Percentiles rank a stretch among this genome's conserved stretches.
These are phyloP conservation scores for Stagonosporopsis cucurbitacearum DNA, from an alignment of 2,329 filamentous ascomycete genomes.

Conservation along the genomic window DNA sequence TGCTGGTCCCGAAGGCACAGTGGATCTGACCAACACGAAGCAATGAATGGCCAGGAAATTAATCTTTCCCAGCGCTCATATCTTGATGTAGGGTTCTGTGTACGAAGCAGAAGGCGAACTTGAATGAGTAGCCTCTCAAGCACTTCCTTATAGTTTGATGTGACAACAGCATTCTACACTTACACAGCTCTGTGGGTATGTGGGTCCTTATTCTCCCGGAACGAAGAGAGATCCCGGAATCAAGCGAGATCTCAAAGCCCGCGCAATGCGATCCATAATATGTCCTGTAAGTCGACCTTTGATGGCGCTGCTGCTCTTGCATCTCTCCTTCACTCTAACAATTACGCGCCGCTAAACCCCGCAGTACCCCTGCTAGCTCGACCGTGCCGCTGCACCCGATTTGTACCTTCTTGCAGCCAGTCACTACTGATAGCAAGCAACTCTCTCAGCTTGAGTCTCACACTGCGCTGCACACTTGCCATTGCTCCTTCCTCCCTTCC, in stretches of 20 bases:
- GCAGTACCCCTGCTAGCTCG: slow-evolving; percentile 14
- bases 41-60: neutral
- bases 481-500: neutral
- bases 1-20: neutral
- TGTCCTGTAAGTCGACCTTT: neutral
- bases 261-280: neutral
- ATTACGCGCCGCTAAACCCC: neutral
- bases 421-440: slow-evolving; percentile 6
- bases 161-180: too few relatives aligned
- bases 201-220: neutral
- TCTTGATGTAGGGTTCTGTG: neutral
- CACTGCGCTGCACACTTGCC: too few relatives aligned
- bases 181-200: neutral
- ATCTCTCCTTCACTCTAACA: slow-evolving; percentile 9
- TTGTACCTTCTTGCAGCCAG: slow-evolving; percentile 1
- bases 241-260: neutral
- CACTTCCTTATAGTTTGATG: neutral
- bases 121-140: too few relatives aligned
- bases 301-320: neutral
- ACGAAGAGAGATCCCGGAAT: too few relatives aligned
- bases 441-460: neutral
- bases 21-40: neutral
- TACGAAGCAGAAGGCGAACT: neutral
- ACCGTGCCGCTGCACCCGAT: neutral
- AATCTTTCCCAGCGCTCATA: neutral